Evolutionary conservation across 1,284 basidiomycete genomes (phyloP), one percentile per base, ranked within the genome.

Genomic region (Sanghuangporus weigelae): DNA sequence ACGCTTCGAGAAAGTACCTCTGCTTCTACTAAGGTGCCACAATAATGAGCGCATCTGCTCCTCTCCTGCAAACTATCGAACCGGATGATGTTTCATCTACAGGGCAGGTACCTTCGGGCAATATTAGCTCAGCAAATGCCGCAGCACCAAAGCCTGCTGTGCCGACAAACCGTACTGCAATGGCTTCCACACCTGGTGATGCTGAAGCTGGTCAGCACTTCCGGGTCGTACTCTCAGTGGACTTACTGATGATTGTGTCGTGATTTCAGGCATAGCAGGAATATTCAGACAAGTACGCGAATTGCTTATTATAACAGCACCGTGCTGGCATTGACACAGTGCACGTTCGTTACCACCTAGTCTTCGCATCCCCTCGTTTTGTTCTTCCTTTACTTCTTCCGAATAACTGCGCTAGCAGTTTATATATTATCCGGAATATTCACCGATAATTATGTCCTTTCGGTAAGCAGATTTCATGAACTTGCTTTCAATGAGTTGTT

Each of bases 341-440:
- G 61, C 60, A 26, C 39, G 53, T 38, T 16, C 5, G 26, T 11
- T 19, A 54, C 16, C 35, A 2, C 14, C 36, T 72, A 91, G 85
- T 94, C 91, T 60, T 86, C 91, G 1, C 95, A 96, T 73, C 95
- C 95, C 2, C 71, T 90, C 62, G 87, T 88, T 8, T 81, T 98
- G 23, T 85, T 94, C 70, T 92, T 87, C 73, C 81, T 97, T 36
- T 97, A 88, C 75, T 76, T 93, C 71, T 96, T 98, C 79, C 84
- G 95, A 54, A 84, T 87, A 67, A 81, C 88, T 8, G 95, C 95
- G 23, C 87, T 98, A 58, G 79, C 87, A 3, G 90, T 95, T 2
- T 97, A 96, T 74, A 84, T 97, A 53, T 80, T 97, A 23, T 94
- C 89, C 70, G 93, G 92, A 1, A 84, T 87, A 77, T 87, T 96